These are phyloP conservation scores for Wickerhamiella lipophila DNA, from an alignment of 805 yeast species.

Conservation along the genomic window DNA sequence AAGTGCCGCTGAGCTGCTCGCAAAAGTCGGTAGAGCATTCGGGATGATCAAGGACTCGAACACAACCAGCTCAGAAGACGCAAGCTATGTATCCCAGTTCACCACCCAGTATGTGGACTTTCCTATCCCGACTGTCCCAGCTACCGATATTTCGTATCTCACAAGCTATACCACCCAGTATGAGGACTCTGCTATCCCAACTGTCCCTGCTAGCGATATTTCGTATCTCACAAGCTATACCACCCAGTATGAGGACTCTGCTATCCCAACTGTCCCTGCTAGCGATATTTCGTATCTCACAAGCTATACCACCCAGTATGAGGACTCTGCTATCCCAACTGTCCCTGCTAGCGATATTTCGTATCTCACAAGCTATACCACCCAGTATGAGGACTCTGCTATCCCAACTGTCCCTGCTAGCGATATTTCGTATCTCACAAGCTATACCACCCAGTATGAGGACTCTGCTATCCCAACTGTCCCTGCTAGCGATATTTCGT, in stretches of 20 bases:
- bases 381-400: too few species aligned
- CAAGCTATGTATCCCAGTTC: not conserved
- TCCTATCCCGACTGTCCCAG: too few species aligned
- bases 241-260: not conserved
- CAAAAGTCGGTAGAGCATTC: not conserved
- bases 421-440: too few species aligned
- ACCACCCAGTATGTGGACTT: constrained; percentile 2
- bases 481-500: too few species aligned
- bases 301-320: not conserved
- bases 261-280: too few species aligned
- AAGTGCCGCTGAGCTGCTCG: not conserved
- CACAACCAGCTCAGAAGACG: constrained; percentile 2
- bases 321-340: not conserved
- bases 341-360: not conserved
- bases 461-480: too few species aligned
- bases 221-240: not conserved
- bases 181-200: not conserved
- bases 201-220: not conserved
- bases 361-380: constrained; percentile 1
- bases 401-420: too few species aligned
- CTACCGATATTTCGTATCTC: not conserved
- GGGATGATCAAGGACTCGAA: not conserved
- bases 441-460: too few species aligned
- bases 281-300: not conserved
- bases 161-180: not conserved